Evolutionary conservation across 1,284 basidiomycete species (phyloP), one percentile per base, ranked within the genome.

Genomic region (Ceratobasidium sp.): DNA sequence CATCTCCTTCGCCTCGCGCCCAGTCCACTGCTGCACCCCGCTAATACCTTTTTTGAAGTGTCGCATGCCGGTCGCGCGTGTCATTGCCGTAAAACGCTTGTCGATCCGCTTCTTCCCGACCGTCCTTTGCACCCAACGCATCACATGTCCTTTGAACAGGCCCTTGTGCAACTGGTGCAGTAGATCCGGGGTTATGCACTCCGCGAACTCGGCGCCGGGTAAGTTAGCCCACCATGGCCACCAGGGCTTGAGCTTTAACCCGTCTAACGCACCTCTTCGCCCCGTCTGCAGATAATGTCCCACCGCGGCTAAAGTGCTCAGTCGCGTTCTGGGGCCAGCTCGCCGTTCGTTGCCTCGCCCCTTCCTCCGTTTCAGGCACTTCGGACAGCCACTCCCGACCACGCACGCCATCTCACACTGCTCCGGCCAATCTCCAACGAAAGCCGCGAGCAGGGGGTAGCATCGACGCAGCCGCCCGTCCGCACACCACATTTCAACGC

Each of bases 121-220:
- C 33, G 4, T 33, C 33, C 33, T 1, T 33, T 49, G 20, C 5
- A 33, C 42, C 72, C 72, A 75, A 1, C 26, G 39, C 23, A 46
- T 9, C 0, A n/a, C 15, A 28, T 82, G 81, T 72, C 82, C 81
- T 71, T 87, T 86, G 77, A 83, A 83, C 7, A 85, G 78, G 12
- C 84, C 84, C 63, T 85, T 84, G 77, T 85, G 82, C 1, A 85
- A 4, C 33, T 33, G 33, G 33, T 33, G 33, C 33, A 33, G 4
- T 33, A 33, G 33, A 4, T 33, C 33, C 78, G 84, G 84, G 1
- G 81, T 82, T 63, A 84, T 72, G 26, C 60, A 78, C 6, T 53
- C 18, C 77, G 82, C 82, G 33, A 84, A 83, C 67, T 73, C 26
- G 44, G 23, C 12, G 33, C 26, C 33, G 4, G 44, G 42, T 46